These are phyloP conservation scores for Penicillium lagena DNA, from an alignment of 495 filamentous ascomycete genomes.

Conservation along the genomic window DNA sequence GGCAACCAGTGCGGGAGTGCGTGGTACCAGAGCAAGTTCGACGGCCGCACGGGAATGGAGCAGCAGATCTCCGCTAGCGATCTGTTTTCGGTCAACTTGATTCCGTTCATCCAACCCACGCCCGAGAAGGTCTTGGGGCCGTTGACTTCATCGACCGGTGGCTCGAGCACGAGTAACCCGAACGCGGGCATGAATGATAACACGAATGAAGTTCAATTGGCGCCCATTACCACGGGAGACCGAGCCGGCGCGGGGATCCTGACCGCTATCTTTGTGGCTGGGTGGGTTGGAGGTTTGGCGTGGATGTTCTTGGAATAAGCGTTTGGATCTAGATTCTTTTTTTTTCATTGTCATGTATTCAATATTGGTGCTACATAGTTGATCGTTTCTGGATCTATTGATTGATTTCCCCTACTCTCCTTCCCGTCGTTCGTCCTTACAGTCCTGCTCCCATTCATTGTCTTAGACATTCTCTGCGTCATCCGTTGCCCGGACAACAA, in stretches of 20 bases:
- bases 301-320: conserved; percentile 13
- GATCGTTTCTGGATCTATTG: too few species aligned
- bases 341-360: too few species aligned
- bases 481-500: conserved; percentile 41
- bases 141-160: conserved; percentile 18
- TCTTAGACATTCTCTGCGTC: conserved; percentile 3
- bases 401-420: too few species aligned
- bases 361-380: too few species aligned
- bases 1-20: conserved; percentile 58
- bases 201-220: conserved; percentile 4
- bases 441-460: too few species aligned
- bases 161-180: conserved; percentile 27
- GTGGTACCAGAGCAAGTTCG: conserved; percentile 60
- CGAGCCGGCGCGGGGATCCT: conserved; percentile 59
- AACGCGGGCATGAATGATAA: conserved; percentile 28
- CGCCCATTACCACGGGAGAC: conserved; percentile 49
- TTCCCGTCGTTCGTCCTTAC: too few species aligned
- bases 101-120: conserved; percentile 16
- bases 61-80: conserved; percentile 36
- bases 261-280: conserved; percentile 47
- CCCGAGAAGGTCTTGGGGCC: conserved; percentile 4
- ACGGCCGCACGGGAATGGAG: conserved; percentile 50
- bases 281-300: conserved; percentile 24
- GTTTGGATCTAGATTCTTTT: too few species aligned
- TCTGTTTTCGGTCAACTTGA: conserved; percentile 46